Evolutionary conservation across 352 stramenopile species (phyloP).

Genomic region (Heterotrichella gracilis): DNA sequence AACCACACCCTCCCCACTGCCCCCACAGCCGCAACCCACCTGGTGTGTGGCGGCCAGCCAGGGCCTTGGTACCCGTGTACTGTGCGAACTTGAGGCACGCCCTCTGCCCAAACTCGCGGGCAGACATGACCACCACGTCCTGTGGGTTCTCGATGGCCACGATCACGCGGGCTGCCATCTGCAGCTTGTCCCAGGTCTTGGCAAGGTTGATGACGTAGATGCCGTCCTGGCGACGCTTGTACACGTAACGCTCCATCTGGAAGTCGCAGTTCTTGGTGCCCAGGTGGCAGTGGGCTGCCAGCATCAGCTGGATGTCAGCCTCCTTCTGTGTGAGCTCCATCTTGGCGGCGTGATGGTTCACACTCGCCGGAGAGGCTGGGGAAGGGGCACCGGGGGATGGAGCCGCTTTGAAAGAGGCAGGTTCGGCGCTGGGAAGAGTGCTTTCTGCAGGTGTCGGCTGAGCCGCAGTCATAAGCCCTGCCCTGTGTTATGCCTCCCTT

Average conservation of each 20-base stretch:
- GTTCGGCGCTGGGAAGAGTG: too few species aligned
- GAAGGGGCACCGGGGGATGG: too few species aligned
- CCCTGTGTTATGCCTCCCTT: too few species aligned
- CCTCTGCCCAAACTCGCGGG: conserved; percentile 89
- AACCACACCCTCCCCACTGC: too few species aligned
- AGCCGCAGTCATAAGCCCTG: too few species aligned
- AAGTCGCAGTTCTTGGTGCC: conserved; percentile 90
- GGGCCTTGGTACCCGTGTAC: conserved; percentile 83
- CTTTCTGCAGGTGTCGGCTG: too few species aligned
- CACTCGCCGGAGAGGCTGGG: too few species aligned
- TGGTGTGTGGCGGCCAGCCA: conserved; percentile 92
- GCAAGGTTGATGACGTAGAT: conserved; percentile 99
- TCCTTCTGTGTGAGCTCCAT: too few species aligned
- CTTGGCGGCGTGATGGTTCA: too few species aligned
- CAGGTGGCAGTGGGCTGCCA: conserved; percentile 93
- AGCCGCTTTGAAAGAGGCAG: too few species aligned
- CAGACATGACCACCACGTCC: conserved; percentile 94
- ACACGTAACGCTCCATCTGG: conserved; percentile 98
- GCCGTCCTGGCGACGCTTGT: conserved; percentile 78
- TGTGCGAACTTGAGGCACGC: conserved; percentile 98
- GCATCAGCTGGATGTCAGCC: conserved; percentile 99
- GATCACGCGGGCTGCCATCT: conserved; percentile 92
- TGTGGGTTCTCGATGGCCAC: conserved; percentile 95
- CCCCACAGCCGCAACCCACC: too few species aligned
- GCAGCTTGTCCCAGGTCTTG: conserved; percentile 99